Conservation (phyloP, 1,139 yeast species). For the Debaryomyces sp. region DNA sequence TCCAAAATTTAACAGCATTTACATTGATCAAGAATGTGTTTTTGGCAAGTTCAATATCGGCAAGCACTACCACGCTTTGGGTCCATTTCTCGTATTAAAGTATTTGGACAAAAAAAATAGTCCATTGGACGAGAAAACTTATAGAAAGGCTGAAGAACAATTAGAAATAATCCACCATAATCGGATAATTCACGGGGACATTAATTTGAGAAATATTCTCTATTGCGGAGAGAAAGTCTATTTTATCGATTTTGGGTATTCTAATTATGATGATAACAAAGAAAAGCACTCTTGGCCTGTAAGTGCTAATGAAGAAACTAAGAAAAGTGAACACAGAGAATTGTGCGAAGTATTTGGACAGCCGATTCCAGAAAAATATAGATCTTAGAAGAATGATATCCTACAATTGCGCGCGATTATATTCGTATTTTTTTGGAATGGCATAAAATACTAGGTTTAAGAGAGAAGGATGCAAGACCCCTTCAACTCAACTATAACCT, state of each 20-base stretch:
- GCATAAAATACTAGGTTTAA: no score
- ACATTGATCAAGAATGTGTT: background rate
- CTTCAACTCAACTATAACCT: no score
- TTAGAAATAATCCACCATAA: background rate
- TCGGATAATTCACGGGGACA: slow-evolving; percentile 1
- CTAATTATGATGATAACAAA: background rate
- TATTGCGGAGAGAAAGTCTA: background rate
- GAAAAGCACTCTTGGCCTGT: background rate
- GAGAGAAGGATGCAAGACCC: no score
- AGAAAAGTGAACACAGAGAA: background rate
- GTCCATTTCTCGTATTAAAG: no score
- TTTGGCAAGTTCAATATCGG: slow-evolving; percentile 1
- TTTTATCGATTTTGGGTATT: no score
- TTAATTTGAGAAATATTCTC: slow-evolving; percentile 1
- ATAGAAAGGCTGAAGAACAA: background rate
- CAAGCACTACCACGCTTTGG: background rate
- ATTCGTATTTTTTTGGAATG: no score
- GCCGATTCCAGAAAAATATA: background rate
- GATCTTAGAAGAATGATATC: background rate
- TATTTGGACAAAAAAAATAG: no score
- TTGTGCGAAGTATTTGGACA: background rate
- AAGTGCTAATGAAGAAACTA: background rate
- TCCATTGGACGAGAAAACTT: no score
- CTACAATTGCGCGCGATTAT: no score
- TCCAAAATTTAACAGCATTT: background rate